Evolutionary conservation across 2,329 filamentous ascomycete genomes (phyloP).

Genomic region (Macrophomina pseudophaseolina): DNA sequence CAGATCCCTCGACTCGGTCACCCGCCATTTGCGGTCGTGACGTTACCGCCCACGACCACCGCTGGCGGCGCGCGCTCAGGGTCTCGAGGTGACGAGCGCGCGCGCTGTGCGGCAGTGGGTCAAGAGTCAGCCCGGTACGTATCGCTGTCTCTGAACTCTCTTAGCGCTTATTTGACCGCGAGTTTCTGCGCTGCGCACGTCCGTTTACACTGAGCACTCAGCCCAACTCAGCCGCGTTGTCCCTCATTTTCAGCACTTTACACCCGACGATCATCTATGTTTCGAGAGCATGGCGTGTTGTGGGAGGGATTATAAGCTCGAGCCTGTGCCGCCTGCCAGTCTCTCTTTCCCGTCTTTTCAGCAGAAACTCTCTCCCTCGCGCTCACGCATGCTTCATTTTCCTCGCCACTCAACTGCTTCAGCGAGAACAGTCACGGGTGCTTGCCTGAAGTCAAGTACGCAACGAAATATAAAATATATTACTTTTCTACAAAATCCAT

Average conservation of each 20-base stretch:
- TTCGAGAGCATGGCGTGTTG: slow-evolving; percentile 3
- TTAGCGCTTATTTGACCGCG: slow-evolving; percentile 10
- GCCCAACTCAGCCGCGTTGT: slow-evolving; percentile 20
- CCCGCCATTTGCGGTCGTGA: neutral
- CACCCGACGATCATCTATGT: slow-evolving; percentile 5
- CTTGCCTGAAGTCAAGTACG: neutral
- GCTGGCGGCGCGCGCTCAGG: slow-evolving; percentile 1
- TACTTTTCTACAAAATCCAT: neutral
- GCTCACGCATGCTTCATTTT: neutral
- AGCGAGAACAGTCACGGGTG: neutral
- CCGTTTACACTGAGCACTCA: slow-evolving; percentile 3
- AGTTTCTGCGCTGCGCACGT: slow-evolving; percentile 16
- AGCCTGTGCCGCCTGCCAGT: neutral
- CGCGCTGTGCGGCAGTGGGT: neutral
- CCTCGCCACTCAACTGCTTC: neutral
- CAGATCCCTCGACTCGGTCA: neutral
- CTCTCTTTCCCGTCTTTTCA: neutral
- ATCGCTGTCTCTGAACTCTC: neutral
- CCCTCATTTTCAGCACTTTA: slow-evolving; percentile 8
- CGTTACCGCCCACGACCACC: neutral
- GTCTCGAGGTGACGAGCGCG: neutral
- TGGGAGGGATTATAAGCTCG: neutral
- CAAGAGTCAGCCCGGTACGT: slow-evolving; percentile 12
- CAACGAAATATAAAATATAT: neutral
- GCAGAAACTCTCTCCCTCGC: neutral